Evolutionary conservation across 306 rosid genomes (phyloP).

Genomic region (Medicago arabica): DNA sequence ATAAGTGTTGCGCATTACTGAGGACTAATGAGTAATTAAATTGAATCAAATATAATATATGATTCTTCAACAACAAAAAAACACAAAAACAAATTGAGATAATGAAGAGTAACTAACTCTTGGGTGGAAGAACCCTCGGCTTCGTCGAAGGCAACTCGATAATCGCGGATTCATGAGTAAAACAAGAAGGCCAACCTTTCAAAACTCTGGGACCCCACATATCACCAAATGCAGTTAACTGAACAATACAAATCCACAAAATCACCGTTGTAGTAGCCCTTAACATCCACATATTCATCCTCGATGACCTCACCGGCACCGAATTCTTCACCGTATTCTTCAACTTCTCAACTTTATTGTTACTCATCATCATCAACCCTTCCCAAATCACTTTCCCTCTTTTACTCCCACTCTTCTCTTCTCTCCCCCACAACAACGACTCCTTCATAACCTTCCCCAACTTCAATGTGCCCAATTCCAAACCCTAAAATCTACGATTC

Average conservation of each 20-base stretch:
- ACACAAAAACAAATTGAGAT: slow-evolving; percentile 1
- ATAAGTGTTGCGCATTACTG: background rate
- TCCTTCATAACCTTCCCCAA: slow-evolving; percentile 39
- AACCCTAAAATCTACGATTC: slow-evolving; percentile 41
- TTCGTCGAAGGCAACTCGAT: slow-evolving; percentile 46
- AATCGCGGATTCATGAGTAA: slow-evolving; percentile 65
- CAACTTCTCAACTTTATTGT: slow-evolving; percentile 60
- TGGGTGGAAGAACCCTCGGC: slow-evolving; percentile 76
- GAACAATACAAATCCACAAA: slow-evolving; percentile 90
- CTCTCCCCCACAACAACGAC: slow-evolving; percentile 30
- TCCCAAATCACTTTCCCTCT: slow-evolving; percentile 54
- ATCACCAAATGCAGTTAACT: slow-evolving; percentile 87
- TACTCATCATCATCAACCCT: slow-evolving; percentile 66
- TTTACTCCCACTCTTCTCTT: slow-evolving; percentile 48
- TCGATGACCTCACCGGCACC: slow-evolving; percentile 67
- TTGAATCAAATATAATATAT: background rate
- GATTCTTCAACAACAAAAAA: background rate
- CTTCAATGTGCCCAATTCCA: slow-evolving; percentile 41
- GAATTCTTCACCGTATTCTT: slow-evolving; percentile 52
- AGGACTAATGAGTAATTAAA: background rate
- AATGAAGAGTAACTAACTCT: slow-evolving; percentile 55
- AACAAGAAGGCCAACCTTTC: slow-evolving; percentile 98
- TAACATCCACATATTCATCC: slow-evolving; percentile 86
- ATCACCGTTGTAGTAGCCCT: slow-evolving; percentile 82
- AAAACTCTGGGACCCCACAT: slow-evolving; percentile 92